Evolutionary conservation across 2,329 filamentous ascomycete genomes (phyloP).

Genomic region (Pseudogymnoascus destructans): DNA sequence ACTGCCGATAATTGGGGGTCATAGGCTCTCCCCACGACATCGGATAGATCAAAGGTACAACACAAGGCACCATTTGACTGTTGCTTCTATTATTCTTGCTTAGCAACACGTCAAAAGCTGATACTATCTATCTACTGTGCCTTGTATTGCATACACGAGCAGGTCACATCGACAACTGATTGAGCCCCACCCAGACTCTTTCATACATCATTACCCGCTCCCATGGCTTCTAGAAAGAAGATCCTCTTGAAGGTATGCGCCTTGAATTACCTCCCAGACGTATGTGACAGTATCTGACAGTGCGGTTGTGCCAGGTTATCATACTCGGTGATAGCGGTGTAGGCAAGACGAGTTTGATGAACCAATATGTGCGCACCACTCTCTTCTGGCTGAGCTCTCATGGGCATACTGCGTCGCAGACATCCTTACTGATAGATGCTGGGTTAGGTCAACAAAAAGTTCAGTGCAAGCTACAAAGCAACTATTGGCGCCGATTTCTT

Average conservation of each 20-base stretch:
- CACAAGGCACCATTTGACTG: neutral
- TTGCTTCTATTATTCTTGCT: constrained; percentile 4
- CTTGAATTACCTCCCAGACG: constrained; percentile 9
- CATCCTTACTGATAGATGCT: constrained; percentile 3
- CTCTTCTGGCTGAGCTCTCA: constrained; percentile 2
- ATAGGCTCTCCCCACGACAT: constrained; percentile 8
- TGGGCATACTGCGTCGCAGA: neutral
- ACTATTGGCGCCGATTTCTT: constrained; percentile 98
- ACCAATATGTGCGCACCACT: constrained; percentile 82
- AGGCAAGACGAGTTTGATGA: constrained; percentile 99
- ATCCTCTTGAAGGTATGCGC: constrained; percentile 49
- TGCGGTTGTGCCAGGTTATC: constrained; percentile 56
- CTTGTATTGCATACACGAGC: neutral
- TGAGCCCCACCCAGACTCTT: neutral
- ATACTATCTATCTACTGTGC: neutral
- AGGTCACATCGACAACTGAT: neutral
- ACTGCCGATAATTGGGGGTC: constrained; percentile 6
- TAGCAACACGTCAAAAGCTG: neutral
- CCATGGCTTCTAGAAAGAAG: constrained; percentile 52
- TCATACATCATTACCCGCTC: neutral
- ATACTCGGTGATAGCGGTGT: constrained; percentile 98
- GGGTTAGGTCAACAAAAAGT: constrained; percentile 95
- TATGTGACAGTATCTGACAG: neutral
- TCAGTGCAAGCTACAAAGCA: constrained; percentile 98
- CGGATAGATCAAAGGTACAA: constrained; percentile 6